Base-by-base conservation (phyloP, 2,329 filamentous ascomycete species). In the Aspergillus japonicus region DNA sequence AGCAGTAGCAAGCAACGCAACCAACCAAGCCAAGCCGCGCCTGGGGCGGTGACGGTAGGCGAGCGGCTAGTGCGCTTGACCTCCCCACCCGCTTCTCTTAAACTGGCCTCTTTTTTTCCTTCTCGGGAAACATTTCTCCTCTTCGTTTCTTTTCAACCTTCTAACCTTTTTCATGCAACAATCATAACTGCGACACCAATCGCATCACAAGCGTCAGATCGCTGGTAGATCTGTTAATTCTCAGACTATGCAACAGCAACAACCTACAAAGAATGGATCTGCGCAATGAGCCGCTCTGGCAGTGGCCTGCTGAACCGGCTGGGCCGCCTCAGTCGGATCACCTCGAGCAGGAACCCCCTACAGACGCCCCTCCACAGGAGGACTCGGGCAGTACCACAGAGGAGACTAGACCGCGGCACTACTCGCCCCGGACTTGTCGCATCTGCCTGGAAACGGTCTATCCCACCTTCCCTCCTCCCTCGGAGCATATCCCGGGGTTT, bases 381-480 rank as follows among this genome's bases (percentile, higher is more conserved):
- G 59, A 65, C n/a, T 35, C 64, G 23, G 55, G 47, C 19, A 50
- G 54, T 35, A 61, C 59, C 35, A 62, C 63, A 44, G 67, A 64
- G 26, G 65, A 63, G 19, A 70, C 69, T 55, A 67, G 70, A 19
- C 69, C 73, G 57, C 79, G 69, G 53, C 84, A 85, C 62, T 94
- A 91, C 74, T 84, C 85, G 42, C 83, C 89, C 26, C 84, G 92
- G 65, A 89, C 87, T 62, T 98, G 94, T 76, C 89, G 94, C 59
- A 97, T 98, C 64, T 98, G 94, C 73, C 82, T 96, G 47, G 94
- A 97, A 65, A 81, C 82, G 62, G 82, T 90, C 24, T 77, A 80
- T 60, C 85, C 88, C 33, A 87, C 85, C n/a, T 84, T 84, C 63
- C 79, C 85, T 63, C 76, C 80, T 47, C 78, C 81, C 14, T 79